Base-by-base conservation (phyloP, 2,329 filamentous ascomycete genomes). In the Cercospora brassicicola region DNA sequence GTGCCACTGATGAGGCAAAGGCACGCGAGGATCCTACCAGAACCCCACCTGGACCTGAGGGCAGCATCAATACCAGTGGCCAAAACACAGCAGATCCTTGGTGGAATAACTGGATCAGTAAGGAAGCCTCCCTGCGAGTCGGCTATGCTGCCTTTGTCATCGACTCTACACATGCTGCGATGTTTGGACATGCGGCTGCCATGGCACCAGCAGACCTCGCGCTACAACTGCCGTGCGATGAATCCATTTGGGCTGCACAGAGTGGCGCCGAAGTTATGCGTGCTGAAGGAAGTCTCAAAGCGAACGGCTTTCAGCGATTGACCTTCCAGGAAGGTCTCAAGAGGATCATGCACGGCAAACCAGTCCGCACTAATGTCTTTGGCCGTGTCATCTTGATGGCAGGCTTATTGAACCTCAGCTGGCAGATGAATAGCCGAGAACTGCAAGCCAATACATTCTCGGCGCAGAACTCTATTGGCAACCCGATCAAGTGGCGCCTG, bases 131-230 rank as follows among this genome's bases (percentile, higher is more conserved):
- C 0, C 86, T 93, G 31, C 88, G 95, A 67, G 92, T 91, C 3
- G 95, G 94, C 0, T 98, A 97, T 81, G 93, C 92, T 0, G 95
- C 95, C 0, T 98, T 98, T 77, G 89, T 97, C 53, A 90, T 98
- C 72, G 95, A 99, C 78, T 96, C 94, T 4, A 96, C 94, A 1
- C 95, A 99, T 79, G 93, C 94, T 0, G 97, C 93, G 30, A 97
- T 99, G 91, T 98, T 98, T 79, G 95, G 94, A 0, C 95, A 98
- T 79, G 95, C 94, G 2, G 94, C 93, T 0, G 93, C 96, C 53
- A 97, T 98, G 94, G 93, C 96, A 7, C 93, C 94, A 2, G 94
- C 98, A 75, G 95, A 98, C 79, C 92, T 99, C 87, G 89, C 93
- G 60, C 84, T 98, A 8, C 92, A 93, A 0, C 81, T 99, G 53